Base-by-base conservation (phyloP, 1,284 basidiomycete species). In the Chondrostereum purpureum region DNA sequence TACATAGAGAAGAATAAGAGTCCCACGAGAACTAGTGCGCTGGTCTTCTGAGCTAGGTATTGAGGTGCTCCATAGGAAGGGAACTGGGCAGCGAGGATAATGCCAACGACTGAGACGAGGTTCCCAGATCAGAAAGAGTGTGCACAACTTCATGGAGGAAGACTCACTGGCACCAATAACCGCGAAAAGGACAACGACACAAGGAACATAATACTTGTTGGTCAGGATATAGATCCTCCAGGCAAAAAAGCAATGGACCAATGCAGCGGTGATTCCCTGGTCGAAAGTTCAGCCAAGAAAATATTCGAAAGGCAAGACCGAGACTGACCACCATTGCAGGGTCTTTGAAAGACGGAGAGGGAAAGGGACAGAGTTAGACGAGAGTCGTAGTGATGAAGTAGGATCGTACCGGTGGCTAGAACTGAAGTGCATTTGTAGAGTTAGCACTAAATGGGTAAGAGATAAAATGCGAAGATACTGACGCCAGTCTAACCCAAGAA, bases 191-290 rank as follows among this genome's bases (percentile, higher is more conserved):
- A 51, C 40, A 16, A 77, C 64, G 38, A 73, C 14, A 3, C 47
- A 39, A 1, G 71, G 59, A 5, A 75, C 51, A 48, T 66, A 55
- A 6, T 48, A 60, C 0, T 65, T 69, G 45, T 66, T 68, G 3
- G 65, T 74, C 43, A 78, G 60, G 20, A 66, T 53, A 42, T 53
- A 60, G 35, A 77, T 71, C 27, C 75, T 62, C 71, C 72, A 77
- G 0, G 73, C 73, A 24, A 76, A 72, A 58, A 77, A 78, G 5
- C 72, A 44, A 50, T 78, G 75, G 1, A 76, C 73, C 0, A 75
- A 72, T 0, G 68, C 68, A 2, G 75, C 75, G 19, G 74, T 60
- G 6, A 66, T 53, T 1, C 71, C 72, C 73, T 75, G 43, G 8
- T 16, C 12, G 8, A n/a, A 31, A 31, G n/a, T n/a, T n/a, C n/a